phyloP scores from a whole-genome alignment of 2,329 filamentous ascomycete genomes.

The Magnaporthiopsis incrustans region DNA sequence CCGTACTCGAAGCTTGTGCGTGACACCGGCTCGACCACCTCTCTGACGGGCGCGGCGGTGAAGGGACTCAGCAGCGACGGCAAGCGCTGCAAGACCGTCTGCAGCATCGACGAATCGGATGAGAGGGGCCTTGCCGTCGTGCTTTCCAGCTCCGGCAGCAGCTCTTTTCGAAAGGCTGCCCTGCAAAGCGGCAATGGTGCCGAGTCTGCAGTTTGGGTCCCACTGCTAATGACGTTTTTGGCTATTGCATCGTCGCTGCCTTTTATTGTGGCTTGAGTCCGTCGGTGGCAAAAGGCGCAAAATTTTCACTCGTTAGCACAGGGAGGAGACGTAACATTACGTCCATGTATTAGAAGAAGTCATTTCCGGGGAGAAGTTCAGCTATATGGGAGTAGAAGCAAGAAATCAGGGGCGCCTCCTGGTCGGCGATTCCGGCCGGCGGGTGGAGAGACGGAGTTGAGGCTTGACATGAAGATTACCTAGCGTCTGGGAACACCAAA shows the following conservation, averaged over 20 bases:
- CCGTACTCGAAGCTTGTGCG: too few relatives aligned
- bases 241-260: neutral
- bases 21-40: neutral
- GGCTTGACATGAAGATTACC: neutral
- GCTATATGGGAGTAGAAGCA: too few relatives aligned
- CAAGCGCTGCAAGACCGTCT: constrained; percentile 24
- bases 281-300: too few relatives aligned
- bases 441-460: too few relatives aligned
- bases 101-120: constrained; percentile 27
- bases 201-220: neutral
- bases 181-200: neutral
- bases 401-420: too few relatives aligned
- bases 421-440: too few relatives aligned
- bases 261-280: neutral
- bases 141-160: neutral
- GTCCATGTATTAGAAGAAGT: too few relatives aligned
- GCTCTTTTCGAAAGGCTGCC: neutral
- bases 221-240: neutral
- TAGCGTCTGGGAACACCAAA: neutral
- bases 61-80: constrained; percentile 2
- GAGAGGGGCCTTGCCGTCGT: constrained; percentile 3
- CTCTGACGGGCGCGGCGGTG: neutral
- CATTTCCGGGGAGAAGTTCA: too few relatives aligned
- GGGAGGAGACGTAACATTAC: too few relatives aligned
- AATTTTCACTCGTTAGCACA: too few relatives aligned